A percentile compares a stretch with the other conserved stretches of the same genome.
phyloP scores from a whole-genome alignment of 371 early-diverging fungal species.

The Syncephalastrum contaminatum region DNA sequence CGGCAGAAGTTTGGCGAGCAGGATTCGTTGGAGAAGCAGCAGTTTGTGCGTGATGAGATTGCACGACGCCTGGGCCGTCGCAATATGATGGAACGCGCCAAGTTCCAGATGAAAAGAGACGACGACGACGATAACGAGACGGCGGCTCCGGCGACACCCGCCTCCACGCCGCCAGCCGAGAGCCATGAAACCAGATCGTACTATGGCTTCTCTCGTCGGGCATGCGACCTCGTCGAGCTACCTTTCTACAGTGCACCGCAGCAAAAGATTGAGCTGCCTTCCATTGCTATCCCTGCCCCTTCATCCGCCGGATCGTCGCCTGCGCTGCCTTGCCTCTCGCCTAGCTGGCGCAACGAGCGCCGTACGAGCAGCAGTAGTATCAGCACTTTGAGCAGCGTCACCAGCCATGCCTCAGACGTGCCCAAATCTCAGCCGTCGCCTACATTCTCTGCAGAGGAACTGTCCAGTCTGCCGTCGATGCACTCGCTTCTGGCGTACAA shows the following conservation, averaged over 20 bases:
- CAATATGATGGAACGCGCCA: conserved; percentile 17
- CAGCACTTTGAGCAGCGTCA: conserved; percentile 27
- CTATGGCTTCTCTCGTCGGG: no score
- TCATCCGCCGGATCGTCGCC: conserved; percentile 24
- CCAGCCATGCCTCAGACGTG: conserved; percentile 11
- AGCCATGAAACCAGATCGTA: no score
- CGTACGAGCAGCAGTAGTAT: conserved; percentile 42
- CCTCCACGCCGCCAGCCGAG: no score
- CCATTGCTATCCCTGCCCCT: conserved; percentile 18
- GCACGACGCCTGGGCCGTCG: conserved; percentile 31
- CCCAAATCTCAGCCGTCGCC: neutral
- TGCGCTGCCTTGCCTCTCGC: conserved; percentile 34
- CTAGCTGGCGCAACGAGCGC: conserved; percentile 29
- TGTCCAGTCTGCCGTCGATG: conserved; percentile 15
- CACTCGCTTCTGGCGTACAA: conserved; percentile 14
- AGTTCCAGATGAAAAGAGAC: neutral
- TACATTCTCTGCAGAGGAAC: neutral
- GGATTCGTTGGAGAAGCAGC: conserved; percentile 53
- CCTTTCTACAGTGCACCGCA: conserved; percentile 46
- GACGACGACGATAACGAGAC: no score
- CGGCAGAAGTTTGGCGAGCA: conserved; percentile 59
- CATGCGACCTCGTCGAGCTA: conserved; percentile 24
- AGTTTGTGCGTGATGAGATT: conserved; percentile 63
- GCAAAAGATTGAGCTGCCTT: conserved; percentile 47
- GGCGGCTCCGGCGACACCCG: no score